Percentiles rank a stretch among this genome's conserved stretches.
These are phyloP conservation scores for Aspergillus pseudotamarii DNA, from an alignment of 2,329 filamentous ascomycete genomes.

Conservation along the genomic window DNA sequence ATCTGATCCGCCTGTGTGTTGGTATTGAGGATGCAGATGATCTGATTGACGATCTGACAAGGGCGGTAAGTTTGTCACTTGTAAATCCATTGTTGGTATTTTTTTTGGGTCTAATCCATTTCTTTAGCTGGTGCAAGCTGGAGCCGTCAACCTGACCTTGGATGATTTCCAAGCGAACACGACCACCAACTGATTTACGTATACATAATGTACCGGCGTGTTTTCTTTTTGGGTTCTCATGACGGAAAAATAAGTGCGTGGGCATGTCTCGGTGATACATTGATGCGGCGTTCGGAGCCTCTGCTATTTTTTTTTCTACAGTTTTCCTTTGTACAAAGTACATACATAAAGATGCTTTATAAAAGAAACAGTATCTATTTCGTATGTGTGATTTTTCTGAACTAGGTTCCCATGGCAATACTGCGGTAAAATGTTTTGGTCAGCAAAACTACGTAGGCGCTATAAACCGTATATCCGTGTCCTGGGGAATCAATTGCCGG, in stretches of 20 bases:
- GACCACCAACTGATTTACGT: slow-evolving; percentile 13
- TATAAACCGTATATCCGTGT: background rate
- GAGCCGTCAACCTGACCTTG: slow-evolving; percentile 82
- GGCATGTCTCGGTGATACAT: background rate
- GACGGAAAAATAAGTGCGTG: background rate
- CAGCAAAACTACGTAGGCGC: background rate
- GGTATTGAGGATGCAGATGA: slow-evolving; percentile 94
- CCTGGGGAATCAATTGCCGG: background rate
- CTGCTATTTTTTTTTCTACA: background rate
- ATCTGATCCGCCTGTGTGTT: slow-evolving; percentile 92
- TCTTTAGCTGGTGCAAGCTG: slow-evolving; percentile 81
- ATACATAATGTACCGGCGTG: slow-evolving; percentile 8
- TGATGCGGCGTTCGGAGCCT: slow-evolving; percentile 12
- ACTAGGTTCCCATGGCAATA: background rate
- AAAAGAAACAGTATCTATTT: background rate
- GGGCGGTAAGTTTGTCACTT: slow-evolving; percentile 70
- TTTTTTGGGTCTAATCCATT: slow-evolving; percentile 14
- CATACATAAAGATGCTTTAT: background rate
- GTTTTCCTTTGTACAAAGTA: background rate
- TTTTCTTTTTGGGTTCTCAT: background rate
- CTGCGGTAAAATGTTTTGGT: background rate
- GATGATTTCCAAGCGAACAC: slow-evolving; percentile 73
- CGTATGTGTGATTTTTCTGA: too few relatives aligned
- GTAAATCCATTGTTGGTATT: background rate
- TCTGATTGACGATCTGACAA: slow-evolving; percentile 86